Base-by-base conservation (phyloP, 306 rosid genomes). In the Prunus kanzakura region DNA sequence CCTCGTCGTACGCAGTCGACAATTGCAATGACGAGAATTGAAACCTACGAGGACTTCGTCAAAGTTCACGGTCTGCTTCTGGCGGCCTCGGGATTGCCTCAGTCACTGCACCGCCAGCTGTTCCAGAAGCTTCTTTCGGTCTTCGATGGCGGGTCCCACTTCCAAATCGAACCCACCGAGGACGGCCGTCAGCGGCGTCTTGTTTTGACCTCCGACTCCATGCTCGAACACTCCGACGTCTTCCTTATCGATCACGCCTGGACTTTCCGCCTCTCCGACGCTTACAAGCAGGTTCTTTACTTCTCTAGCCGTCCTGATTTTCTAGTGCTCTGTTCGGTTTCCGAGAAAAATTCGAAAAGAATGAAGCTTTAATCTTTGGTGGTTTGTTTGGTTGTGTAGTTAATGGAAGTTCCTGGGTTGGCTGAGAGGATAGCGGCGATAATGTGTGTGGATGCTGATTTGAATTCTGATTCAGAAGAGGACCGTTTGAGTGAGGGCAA, bases 181-280 rank as follows among this genome's bases (percentile, higher is more conserved):
- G 90, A 90, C 3, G 88, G 86, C 27, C 86, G 83, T 23, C 86
- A 71, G 74, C 78, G 98, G 58, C 87, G 88, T 23, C 98, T 94
- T 62, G 62, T 87, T 14, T 83, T 90, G 25, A 90, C 89, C 65
- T 84, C 91, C 1, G 91, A 86, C 16, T 84, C 73, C 57, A 87
- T 94, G 89, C 25, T 79, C 4, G 79, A 61, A 81, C 46, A 89
- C 49, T 91, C 97, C 62, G 22, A 87, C 56, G 93, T 91, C 64
- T 94, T 94, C 84, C 95, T 94, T 61, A 51, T 94, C 76, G 98
- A 94, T 78, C 98, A 92, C 72, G 98, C 98, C 15, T 94, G 98
- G 97, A 94, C 97, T 75, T 94, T 94, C 85, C 89, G 98, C 75
- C 98, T 92, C 73, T 78, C 96, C 52, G 97, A 89, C 80, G 95